Percentiles rank a stretch among this genome's conserved stretches.
These are phyloP conservation scores for Colletotrichum truncatum DNA, from an alignment of 2,329 filamentous ascomycete genomes.

Conservation along the genomic window DNA sequence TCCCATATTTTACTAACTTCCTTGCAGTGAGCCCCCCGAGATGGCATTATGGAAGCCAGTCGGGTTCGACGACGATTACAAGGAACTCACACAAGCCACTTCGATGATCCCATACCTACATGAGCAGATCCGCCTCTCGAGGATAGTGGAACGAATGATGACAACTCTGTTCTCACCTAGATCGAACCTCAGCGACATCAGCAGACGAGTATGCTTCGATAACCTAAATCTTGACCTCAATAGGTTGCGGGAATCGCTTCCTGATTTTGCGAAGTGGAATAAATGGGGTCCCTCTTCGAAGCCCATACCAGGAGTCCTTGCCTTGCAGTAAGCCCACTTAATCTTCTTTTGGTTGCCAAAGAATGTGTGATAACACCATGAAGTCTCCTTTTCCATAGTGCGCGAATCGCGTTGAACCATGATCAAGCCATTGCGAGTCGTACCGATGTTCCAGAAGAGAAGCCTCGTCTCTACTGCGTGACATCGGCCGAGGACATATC, in stretches of 20 bases:
- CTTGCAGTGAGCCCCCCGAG: conserved; percentile 31
- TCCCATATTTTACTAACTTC: neutral
- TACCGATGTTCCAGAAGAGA: neutral
- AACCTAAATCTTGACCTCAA: conserved; percentile 33
- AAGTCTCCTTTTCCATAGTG: conserved; percentile 34
- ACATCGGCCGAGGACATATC: conserved; percentile 34
- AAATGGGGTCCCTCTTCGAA: conserved; percentile 33
- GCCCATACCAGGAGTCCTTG: conserved; percentile 22
- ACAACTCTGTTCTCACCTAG: conserved; percentile 25
- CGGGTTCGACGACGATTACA: conserved; percentile 31
- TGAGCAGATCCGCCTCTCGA: conserved; percentile 33
- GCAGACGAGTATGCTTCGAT: conserved; percentile 20
- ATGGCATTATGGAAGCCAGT: conserved; percentile 35
- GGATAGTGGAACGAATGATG: conserved; percentile 35
- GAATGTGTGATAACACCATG: neutral
- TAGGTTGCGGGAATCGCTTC: conserved; percentile 32
- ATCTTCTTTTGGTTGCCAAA: neutral
- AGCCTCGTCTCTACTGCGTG: conserved; percentile 27
- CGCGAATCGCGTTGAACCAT: conserved; percentile 36
- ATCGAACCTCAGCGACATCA: neutral
- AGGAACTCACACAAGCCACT: neutral
- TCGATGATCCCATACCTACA: conserved; percentile 33
- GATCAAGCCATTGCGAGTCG: conserved; percentile 26
- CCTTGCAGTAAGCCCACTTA: conserved; percentile 33
- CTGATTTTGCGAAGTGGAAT: conserved; percentile 32